Percentiles rank a stretch among this genome's conserved stretches.
Evolutionary conservation across 306 rosid genomes (phyloP).

Genomic region (Inga oerstediana): DNA sequence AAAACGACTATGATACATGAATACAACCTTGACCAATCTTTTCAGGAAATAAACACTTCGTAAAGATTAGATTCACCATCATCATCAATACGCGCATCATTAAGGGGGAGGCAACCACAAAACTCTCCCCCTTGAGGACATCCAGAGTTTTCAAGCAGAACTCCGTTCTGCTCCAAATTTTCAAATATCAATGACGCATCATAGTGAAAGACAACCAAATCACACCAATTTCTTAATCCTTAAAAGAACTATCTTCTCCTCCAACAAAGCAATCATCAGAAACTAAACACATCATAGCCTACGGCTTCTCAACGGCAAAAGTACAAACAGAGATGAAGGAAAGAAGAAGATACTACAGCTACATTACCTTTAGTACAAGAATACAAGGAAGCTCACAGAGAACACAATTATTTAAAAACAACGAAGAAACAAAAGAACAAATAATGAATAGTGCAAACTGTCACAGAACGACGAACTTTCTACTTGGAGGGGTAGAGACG

Average conservation of each 20-base stretch:
- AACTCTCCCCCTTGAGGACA: neutral
- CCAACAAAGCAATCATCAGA: neutral
- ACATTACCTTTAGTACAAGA: constrained; percentile 34
- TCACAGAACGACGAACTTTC: constrained; percentile 51
- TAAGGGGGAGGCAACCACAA: neutral
- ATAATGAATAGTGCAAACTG: constrained; percentile 21
- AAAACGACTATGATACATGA: neutral
- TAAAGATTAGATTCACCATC: neutral
- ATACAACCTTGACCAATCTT: neutral
- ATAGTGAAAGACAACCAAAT: neutral
- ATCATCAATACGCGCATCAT: neutral
- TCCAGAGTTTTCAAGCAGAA: neutral
- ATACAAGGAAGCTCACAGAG: constrained; percentile 4
- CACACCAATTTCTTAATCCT: neutral
- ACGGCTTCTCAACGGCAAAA: neutral
- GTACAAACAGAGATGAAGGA: neutral
- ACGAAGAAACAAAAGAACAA: neutral
- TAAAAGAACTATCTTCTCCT: constrained; percentile 10
- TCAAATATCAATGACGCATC: neutral
- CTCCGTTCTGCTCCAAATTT: neutral
- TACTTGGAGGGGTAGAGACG: neutral
- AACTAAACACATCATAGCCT: constrained; percentile 8
- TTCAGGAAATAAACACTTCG: neutral
- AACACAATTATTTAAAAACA: neutral
- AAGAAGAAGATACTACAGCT: neutral